Evolutionary conservation across 2,329 filamentous ascomycete genomes (phyloP), one percentile per base, ranked within the genome.

Genomic region (Magnaporthales sp.): DNA sequence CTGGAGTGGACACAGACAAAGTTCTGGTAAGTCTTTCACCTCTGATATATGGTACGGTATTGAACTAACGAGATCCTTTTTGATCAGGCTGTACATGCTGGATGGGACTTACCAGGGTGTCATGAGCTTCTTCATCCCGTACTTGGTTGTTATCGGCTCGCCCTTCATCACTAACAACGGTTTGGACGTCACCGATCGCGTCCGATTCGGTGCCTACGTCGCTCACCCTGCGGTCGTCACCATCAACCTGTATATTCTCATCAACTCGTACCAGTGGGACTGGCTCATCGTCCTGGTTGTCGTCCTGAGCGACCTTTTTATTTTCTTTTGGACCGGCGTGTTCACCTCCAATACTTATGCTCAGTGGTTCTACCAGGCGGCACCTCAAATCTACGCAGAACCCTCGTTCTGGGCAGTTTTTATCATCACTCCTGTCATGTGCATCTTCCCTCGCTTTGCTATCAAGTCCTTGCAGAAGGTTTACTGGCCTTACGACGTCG

Each of bases 241-340:
- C 56, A 96, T 97, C 81, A 99, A 99, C 77, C 81, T 89, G 68
- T 99, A 98, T 80, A 92, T 99, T 71, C 82, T 99, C 70, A 88
- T 98, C 80, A 99, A 99, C 79, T 96, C 91, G 0, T 98, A 97
- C 77, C 88, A 94, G 68, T 99, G 95, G 95, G 95, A 99, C 77
- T 99, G 94, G 94, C 83, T 99, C 73, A 96, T 96, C 79, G 78
- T 93, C 26, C 81, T 97, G 68, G 89, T 97, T 69, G 90, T 96
- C 65, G 79, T 79, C 27, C 85, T 98, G 76, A 97, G 93, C 78
- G 90, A 91, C 69, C 76, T 98, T 31, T 86, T 97, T 72, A 87
- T 98, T 74, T 99, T 93, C 83, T 90, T 96, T 80, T 98, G 95
- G 93, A 97, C 95, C 6, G 95, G 93, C 31, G 84, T 96, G 51